These are phyloP conservation scores for Monosporascus cannonballus DNA, from an alignment of 2,329 filamentous ascomycete genomes.

Conservation along the genomic window DNA sequence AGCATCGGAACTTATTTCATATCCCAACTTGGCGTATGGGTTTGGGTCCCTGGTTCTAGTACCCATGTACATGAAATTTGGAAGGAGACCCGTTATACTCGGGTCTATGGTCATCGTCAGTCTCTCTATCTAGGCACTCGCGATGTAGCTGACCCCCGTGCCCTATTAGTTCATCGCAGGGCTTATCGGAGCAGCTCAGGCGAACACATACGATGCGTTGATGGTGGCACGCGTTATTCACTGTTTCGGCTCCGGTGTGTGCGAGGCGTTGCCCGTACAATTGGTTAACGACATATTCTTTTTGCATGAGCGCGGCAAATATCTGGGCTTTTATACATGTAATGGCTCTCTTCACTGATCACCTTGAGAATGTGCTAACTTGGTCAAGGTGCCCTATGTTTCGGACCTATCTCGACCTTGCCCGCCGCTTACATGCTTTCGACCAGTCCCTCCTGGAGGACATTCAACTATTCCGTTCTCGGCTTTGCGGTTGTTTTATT, in stretches of 20 bases:
- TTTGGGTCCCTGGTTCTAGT: slow-evolving; percentile 52
- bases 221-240: slow-evolving; percentile 35
- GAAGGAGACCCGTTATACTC: slow-evolving; percentile 38
- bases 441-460: slow-evolving; percentile 50
- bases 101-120: slow-evolving; percentile 30
- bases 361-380: slow-evolving; percentile 1
- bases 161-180: slow-evolving; percentile 31
- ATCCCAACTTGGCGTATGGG: slow-evolving; percentile 55
- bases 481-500: slow-evolving; percentile 42
- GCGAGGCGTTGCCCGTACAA: slow-evolving; percentile 39
- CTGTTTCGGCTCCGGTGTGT: slow-evolving; percentile 35
- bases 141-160: background rate
- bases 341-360: background rate
- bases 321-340: slow-evolving; percentile 55
- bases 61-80: slow-evolving; percentile 47
- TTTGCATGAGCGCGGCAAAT: slow-evolving; percentile 41
- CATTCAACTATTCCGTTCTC: slow-evolving; percentile 56
- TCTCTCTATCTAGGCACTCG: background rate
- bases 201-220: slow-evolving; percentile 28
- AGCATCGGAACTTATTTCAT: slow-evolving; percentile 52
- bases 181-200: slow-evolving; percentile 31
- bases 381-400: slow-evolving; percentile 42
- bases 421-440: slow-evolving; percentile 57
- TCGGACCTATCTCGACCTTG: slow-evolving; percentile 49
- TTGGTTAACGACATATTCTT: slow-evolving; percentile 41